Evolutionary conservation across 345 rosid genomes (phyloP), one percentile per base, ranked within the genome.

Genomic region (Kernera saxatilis): DNA sequence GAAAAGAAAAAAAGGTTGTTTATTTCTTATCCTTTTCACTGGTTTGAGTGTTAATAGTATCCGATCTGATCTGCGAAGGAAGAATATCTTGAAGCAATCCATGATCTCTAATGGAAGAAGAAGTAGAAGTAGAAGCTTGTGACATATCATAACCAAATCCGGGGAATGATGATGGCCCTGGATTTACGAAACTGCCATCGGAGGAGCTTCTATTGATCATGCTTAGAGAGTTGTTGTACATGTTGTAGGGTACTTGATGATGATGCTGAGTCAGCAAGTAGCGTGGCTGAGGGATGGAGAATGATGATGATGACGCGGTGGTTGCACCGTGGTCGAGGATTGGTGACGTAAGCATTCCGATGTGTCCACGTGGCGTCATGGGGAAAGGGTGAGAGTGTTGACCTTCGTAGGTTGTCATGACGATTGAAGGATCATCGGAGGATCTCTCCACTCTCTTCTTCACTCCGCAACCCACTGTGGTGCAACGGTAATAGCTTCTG

Each of bases 401-500:
- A 7, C 99, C 98, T 81, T 95, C 99, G 78, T 95, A 95, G 9
- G 99, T 95, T 5, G 99, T 95, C 4, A 95, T 89, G 0, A 95
- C 98, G 35, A 82, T 82, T 4, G 91, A 64, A 1, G 96, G 80
- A 76, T 95, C 98, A 5, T 86, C 89, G 5, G 84, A 87, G 17
- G 96, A 90, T 83, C 99, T 83, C 89, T 95, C 99, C 19, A 95
- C 99, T 73, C 97, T 81, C 84, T 95, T 95, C 93, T 95, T 95
- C 82, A 95, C 98, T 2, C 96, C 98, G 15, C 99, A 95, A 36
- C 87, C 96, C 1, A 84, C 83, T 25, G 69, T 92, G 29, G 99
- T 92, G 98, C 99, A 95, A 69, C 99, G 97, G 54, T 95, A 95
- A 41, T 95, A 95, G 82, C 98, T 95, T 85, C 99, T 95, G 85